Conservation (phyloP, 345 rosid species). For the Ceriops tagal region DNA sequence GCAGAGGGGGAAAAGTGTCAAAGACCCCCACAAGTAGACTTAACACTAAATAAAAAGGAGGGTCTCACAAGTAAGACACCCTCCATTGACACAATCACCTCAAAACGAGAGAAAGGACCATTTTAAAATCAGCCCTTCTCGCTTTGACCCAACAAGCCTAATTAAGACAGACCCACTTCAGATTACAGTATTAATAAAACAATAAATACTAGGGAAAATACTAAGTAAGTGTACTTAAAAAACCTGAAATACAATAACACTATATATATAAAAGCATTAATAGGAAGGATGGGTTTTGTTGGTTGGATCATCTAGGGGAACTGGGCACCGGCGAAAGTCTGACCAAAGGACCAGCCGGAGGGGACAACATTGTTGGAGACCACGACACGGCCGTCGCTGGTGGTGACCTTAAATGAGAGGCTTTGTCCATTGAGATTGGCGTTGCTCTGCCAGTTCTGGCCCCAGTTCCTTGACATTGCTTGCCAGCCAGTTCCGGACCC, state of each 20-base stretch:
- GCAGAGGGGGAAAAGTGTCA: background rate
- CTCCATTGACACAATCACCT: background rate
- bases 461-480: conserved; percentile 31
- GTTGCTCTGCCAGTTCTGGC: conserved; percentile 34
- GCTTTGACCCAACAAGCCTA: conserved; percentile 24
- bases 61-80: conserved; percentile 2
- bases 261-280: background rate
- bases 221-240: background rate
- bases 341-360: conserved; percentile 23
- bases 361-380: conserved; percentile 26
- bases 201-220: conserved; percentile 2
- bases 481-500: conserved; percentile 30
- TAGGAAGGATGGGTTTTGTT: background rate
- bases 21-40: conserved; percentile 2
- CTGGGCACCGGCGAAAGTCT: conserved; percentile 29
- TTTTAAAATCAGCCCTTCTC: conserved; percentile 37
- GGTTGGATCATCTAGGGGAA: conserved; percentile 9
- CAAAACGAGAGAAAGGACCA: conserved; percentile 30
- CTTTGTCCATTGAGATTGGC: conserved; percentile 21
- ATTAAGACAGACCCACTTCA: background rate
- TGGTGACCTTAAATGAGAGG: conserved; percentile 30
- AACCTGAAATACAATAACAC: no score
- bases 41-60: background rate
- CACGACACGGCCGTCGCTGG: conserved; percentile 24
- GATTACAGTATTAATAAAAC: background rate